Conservation (phyloP, 1,284 basidiomycete genomes). For the Moesziomyces sp. region DNA sequence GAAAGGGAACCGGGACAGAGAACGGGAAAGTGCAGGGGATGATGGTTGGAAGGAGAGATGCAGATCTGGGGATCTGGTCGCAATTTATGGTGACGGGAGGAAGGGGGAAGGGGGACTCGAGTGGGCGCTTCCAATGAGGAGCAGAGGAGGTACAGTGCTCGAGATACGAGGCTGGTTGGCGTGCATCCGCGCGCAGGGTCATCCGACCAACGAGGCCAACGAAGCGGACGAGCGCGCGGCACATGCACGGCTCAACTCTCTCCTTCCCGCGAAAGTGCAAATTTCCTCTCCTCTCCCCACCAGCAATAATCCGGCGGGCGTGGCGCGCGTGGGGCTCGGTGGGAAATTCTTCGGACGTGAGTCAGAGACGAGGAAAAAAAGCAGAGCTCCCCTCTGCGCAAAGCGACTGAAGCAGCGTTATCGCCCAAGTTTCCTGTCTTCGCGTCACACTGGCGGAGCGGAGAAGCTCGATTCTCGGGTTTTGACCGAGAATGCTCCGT, state of each 20-base stretch:
- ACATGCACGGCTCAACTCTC: conserved; percentile 22
- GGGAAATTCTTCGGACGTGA: too few relatives aligned
- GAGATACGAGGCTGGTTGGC: not conserved
- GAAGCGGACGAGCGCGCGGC: not conserved
- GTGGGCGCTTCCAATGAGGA: not conserved
- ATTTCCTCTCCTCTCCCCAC: conserved; percentile 4
- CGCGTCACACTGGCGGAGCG: too few relatives aligned
- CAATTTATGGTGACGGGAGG: conserved; percentile 1
- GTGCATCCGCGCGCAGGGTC: conserved; percentile 6
- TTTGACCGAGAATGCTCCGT: conserved; percentile 2
- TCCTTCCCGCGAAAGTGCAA: conserved; percentile 6
- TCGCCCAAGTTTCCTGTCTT: conserved; percentile 7
- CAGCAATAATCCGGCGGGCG: too few relatives aligned
- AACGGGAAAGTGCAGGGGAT: not conserved
- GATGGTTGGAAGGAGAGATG: not conserved
- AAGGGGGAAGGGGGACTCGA: not conserved
- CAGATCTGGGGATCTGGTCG: not conserved
- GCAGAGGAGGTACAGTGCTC: not conserved
- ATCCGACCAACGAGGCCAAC: conserved; percentile 12
- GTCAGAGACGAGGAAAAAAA: too few relatives aligned
- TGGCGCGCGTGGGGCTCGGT: too few relatives aligned
- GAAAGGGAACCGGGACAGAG: conserved; percentile 3
- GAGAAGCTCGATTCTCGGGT: not conserved
- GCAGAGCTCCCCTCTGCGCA: conserved; percentile 16
- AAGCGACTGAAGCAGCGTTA: too few relatives aligned